phyloP scores from a whole-genome alignment of 805 yeast genomes.

The Kodamaea neixiangensis region DNA sequence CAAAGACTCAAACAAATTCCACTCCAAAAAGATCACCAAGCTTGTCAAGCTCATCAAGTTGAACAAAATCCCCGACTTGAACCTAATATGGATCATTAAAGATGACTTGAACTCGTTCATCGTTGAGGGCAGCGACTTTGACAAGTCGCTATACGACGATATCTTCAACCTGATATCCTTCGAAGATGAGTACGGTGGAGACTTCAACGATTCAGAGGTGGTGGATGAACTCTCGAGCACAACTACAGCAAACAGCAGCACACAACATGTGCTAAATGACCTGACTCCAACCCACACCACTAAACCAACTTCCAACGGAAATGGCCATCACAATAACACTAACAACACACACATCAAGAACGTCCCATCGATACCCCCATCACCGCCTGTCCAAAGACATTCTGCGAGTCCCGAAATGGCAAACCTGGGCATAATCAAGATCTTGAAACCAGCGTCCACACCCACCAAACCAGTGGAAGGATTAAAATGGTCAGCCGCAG shows the following conservation, averaged over 20 bases:
- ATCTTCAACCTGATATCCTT: conserved; percentile 26
- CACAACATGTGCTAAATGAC: conserved; percentile 6
- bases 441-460: conserved; percentile 55
- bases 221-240: conserved; percentile 1
- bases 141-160: conserved; percentile 44
- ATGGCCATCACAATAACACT: no score
- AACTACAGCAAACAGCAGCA: not conserved
- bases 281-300: not conserved
- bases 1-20: conserved; percentile 35
- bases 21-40: conserved; percentile 36
- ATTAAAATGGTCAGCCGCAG: conserved; percentile 59
- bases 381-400: conserved; percentile 13
- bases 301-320: not conserved
- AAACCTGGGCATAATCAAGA: conserved; percentile 43
- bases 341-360: not conserved
- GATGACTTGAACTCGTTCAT: conserved; percentile 42
- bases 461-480: conserved; percentile 57
- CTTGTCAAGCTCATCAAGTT: conserved; percentile 31
- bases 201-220: conserved; percentile 16
- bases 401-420: conserved; percentile 27
- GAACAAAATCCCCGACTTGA: conserved; percentile 29
- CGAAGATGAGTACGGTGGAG: conserved; percentile 14
- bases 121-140: conserved; percentile 40
- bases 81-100: conserved; percentile 34
- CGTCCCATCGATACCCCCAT: conserved; percentile 6